Evolutionary conservation across 129 eudicot species (phyloP), one percentile per base, ranked within the genome.

Genomic region (Flaveria bidentis): DNA sequence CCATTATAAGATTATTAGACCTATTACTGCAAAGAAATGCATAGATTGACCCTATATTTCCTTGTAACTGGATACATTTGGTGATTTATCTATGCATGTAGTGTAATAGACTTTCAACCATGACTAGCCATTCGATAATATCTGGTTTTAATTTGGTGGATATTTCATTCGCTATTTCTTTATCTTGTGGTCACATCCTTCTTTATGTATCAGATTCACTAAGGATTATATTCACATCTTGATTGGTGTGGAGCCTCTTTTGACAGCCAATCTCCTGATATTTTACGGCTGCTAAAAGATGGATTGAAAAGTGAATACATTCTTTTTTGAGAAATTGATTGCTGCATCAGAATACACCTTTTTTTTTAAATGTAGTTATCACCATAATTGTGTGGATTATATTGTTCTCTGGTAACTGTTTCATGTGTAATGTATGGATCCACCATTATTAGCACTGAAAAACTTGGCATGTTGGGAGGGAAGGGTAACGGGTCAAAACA

Each of bases 151-250:
- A 75, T 18, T 49, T 47, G 63, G 73, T 49, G 62, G 49, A 46
- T 62, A 61, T 61, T 58, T 44, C 62, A 47, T 47, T 63, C 72
- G 12, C 18, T 46, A 63, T 9, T 36, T 65, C 17, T 15, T 14
- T 65, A 18, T 76, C 62, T 63, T 49, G 46, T 75, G 63, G 63
- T 30, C 72, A 64, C 50, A 30, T 75, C 12, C 44, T 57, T 44
- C 55, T 47, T 61, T 74, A 46, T 28, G 61, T 61, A 63, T 75
- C 72, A 15, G 80, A 76, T 76, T 76, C 64, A 17, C 44, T 76
- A 18, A 51, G 66, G 53, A 63, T 28, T 78, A 26, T 42, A 57
- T 57, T 78, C 70, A 57, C 76, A 26, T 78, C 62, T 56, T 69
- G 53, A 26, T 22, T 60, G 57, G 69, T 57, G 81, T 68, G 30